A percentile compares a stretch with the other conserved stretches of the same genome.
These are phyloP conservation scores for Lactifluus echinatus DNA, from an alignment of 768 basidiomycete genomes.

Conservation along the genomic window DNA sequence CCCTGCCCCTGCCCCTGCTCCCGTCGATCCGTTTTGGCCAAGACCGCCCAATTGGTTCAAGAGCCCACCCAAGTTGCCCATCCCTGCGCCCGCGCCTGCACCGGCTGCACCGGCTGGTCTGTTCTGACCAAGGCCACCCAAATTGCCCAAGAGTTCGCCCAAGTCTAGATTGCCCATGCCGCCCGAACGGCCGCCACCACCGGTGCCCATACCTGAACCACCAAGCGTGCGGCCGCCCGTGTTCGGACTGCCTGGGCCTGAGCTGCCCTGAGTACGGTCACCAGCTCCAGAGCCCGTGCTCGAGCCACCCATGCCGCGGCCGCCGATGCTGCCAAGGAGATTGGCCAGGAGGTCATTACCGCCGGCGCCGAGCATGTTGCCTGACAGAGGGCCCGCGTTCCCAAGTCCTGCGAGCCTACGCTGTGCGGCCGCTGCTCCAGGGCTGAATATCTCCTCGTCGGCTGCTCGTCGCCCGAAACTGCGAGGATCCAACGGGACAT, in stretches of 20 bases:
- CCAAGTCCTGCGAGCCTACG: not conserved
- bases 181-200: too few relatives aligned
- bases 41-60: too few relatives aligned
- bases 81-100: too few relatives aligned
- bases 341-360: not conserved
- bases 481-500: not conserved
- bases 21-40: not conserved
- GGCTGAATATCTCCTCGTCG: constrained; percentile 9
- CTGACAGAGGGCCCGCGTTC: not conserved
- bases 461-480: not conserved
- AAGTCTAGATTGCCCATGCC: too few relatives aligned
- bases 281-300: not conserved
- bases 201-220: not conserved
- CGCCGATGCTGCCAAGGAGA: not conserved
- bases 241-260: not conserved
- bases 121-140: not conserved
- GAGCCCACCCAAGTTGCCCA: too few relatives aligned
- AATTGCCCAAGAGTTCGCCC: too few relatives aligned
- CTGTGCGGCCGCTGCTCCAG: not conserved
- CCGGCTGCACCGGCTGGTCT: too few relatives aligned
- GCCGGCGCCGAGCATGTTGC: not conserved
- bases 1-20: not conserved
- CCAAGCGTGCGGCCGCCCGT: not conserved
- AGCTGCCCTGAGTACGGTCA: not conserved
- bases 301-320: not conserved